Evolutionary conservation across 768 basidiomycete genomes (phyloP).

Genomic region (Daedalea quercina): DNA sequence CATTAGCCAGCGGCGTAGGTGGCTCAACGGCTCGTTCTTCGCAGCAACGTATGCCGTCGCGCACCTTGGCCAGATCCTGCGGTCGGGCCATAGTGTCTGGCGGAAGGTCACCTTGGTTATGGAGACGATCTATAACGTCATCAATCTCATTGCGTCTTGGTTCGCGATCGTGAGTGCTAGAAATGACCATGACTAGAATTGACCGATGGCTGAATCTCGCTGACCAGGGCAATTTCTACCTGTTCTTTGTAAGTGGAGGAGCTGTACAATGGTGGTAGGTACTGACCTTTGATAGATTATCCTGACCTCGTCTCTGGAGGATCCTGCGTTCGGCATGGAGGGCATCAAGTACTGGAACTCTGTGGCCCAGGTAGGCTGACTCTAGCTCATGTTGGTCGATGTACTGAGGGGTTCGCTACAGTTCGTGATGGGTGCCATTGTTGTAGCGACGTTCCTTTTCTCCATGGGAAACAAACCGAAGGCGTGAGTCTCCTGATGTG

Average conservation of each 20-base stretch:
- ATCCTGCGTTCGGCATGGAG: conserved; percentile 52
- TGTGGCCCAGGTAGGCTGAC: conserved; percentile 54
- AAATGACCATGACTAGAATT: background rate
- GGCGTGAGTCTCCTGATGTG: conserved; percentile 42
- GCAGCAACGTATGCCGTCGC: conserved; percentile 91
- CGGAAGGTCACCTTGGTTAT: conserved; percentile 71
- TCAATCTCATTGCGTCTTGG: conserved; percentile 90
- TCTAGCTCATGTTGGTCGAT: background rate
- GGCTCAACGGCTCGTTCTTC: conserved; percentile 92
- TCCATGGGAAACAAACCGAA: conserved; percentile 94
- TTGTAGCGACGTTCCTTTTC: conserved; percentile 88
- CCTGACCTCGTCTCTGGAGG: conserved; percentile 83
- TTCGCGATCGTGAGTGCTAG: conserved; percentile 68
- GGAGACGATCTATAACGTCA: conserved; percentile 82
- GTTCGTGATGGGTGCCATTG: conserved; percentile 78
- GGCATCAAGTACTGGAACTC: conserved; percentile 72
- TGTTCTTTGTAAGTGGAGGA: conserved; percentile 72
- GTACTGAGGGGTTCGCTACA: too few relatives aligned
- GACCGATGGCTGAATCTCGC: background rate
- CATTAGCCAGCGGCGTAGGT: conserved; percentile 85
- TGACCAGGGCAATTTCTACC: conserved; percentile 82
- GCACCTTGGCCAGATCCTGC: conserved; percentile 74
- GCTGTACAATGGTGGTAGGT: background rate
- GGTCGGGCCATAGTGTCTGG: conserved; percentile 71
- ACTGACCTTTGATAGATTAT: conserved; percentile 48